Base-by-base conservation (phyloP, 768 basidiomycete genomes). In the Neoboletus brunneissimus region DNA sequence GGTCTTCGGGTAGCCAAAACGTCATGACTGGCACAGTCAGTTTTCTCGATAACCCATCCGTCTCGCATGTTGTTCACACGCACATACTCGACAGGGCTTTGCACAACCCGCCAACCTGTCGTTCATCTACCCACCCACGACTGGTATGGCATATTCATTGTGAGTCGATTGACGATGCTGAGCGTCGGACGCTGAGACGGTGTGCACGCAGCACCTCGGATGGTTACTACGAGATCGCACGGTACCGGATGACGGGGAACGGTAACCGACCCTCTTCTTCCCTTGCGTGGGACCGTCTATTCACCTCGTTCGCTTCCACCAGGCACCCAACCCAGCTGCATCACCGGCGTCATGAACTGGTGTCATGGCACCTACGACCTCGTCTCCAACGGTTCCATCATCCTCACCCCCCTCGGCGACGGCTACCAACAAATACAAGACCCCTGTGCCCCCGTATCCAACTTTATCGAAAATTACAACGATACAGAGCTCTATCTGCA, bases 391-490 rank as follows among this genome's bases (percentile, higher is more conserved):
- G 94, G 94, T 8, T 96, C 93, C 11, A 82, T 98, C 56, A 70
- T 81, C 40, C 74, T 93, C 65, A 73, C 67, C 3, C 91, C 94
- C 2, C 81, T 93, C 59, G 82, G 79, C 18, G 96, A 99, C 69
- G 96, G 96, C 16, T 91, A 84, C 73, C 93, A 97, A 70, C 95
- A 96, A 77, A 81, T 98, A 40, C 94, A 99, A 77, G 89, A 95
- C 62, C 88, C 94, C 0, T 99, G 96, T 67, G 89, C 88, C 1
- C 90, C 94, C 11, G 77, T 81, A 11, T 93, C 94, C 29, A 92
- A 94, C 70, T 88, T 95, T 68, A 83, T 98, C 65, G 86, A 94
- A 65, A 69, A 76, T 45, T 98, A 94, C 81, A 89, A 91, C 74
- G 68, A 80, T 59, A 88, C 85, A 13, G 90, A 92, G 67, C 69